Evolutionary conservation across 2,329 filamentous ascomycete species (phyloP).

Genomic region (Aspergillus floridensis): DNA sequence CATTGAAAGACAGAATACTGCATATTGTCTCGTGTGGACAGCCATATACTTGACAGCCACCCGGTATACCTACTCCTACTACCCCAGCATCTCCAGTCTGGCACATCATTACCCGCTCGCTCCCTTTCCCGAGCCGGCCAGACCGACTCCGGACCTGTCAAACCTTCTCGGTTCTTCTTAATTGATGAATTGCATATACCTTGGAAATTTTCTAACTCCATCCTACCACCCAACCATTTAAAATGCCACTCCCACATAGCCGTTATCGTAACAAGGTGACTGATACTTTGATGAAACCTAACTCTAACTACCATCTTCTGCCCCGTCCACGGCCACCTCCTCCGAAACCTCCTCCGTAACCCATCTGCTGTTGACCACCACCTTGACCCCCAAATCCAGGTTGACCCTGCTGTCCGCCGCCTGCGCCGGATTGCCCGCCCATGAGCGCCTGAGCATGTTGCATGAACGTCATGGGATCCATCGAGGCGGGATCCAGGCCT

Average conservation of each 20-base stretch:
- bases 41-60: not conserved
- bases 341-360: conserved; percentile 42
- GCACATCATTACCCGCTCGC: not conserved
- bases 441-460: conserved; percentile 53
- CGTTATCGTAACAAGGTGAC: conserved; percentile 18
- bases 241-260: conserved; percentile 1
- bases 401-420: conserved; percentile 35
- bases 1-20: not conserved
- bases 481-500: conserved; percentile 52
- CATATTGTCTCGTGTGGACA: not conserved
- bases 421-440: conserved; percentile 42
- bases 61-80: not conserved
- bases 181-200: not conserved
- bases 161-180: not conserved
- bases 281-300: conserved; percentile 4
- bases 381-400: conserved; percentile 38
- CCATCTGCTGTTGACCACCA: conserved; percentile 42
- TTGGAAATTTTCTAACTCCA: not conserved
- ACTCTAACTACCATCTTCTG: conserved; percentile 36
- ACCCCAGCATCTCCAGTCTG: not conserved
- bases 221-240: not conserved
- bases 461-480: conserved; percentile 57
- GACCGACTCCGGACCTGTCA: not conserved
- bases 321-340: conserved; percentile 40
- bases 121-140: not conserved